Evolutionary conservation across 2,329 filamentous ascomycete species (phyloP), one percentile per base, ranked within the genome.

Genomic region (Fusarium xylarioides): DNA sequence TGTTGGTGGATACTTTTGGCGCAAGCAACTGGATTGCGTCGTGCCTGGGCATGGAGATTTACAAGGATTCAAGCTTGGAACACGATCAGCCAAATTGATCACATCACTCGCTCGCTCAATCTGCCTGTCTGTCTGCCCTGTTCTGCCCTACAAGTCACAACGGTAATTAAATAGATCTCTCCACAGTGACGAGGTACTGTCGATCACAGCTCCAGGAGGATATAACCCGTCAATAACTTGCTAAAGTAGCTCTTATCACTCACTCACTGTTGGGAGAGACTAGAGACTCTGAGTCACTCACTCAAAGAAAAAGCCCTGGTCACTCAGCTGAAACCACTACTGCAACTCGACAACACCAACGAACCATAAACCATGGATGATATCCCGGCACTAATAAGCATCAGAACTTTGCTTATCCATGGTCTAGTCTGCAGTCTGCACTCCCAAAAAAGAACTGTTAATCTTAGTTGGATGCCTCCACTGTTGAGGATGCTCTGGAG

Each of bases 321-420:
- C 60, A 40, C 68, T 58, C 47, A 74, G 61, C 70, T 73, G 66
- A 73, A 73, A 73, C 61, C 43, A 50, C 70, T 74, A 73, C 70
- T 71, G 66, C 70, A 63, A 61, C 52, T 47, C 53, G 43, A 30
- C 60, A 66, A 57, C 47, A 67, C 65, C 54, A 56, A 64, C 49
- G 14, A 63, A 66, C 47, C 34, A 60, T 52, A 32, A 56, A 53
- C 50, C 42, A 55, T 56, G 60, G 40, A 56, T 53, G 43, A 61
- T 57, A 61, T 35, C 68, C 34, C 12, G 44, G 42, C 40, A 59
- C 28, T 34, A 63, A 49, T 38, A 56, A 49, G 37, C n/a, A 46
- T 34, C n/a, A 70, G 40, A 70, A 57, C 47, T 49, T 69, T 43
- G 58, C 52, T 63, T 57, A 34, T 35, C 23, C 26, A 23, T 35